These are phyloP conservation scores for Byssothecium circinans DNA, from an alignment of 2,329 filamentous ascomycete genomes.

Conservation along the genomic window DNA sequence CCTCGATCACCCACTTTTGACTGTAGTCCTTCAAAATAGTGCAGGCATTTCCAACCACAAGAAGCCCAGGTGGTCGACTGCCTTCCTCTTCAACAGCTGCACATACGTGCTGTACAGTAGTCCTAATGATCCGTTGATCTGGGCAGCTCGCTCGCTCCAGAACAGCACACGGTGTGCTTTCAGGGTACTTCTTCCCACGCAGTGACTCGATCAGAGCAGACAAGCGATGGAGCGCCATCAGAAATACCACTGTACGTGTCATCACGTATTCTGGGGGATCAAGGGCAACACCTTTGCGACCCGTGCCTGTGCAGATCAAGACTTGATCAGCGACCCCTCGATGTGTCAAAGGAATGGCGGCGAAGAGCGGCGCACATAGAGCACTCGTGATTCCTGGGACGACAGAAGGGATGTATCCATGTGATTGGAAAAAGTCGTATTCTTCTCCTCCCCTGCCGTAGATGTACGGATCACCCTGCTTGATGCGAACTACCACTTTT, in stretches of 20 bases:
- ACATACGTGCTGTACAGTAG: slow-evolving; percentile 76
- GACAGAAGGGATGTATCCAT: slow-evolving; percentile 71
- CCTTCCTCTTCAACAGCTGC: slow-evolving; percentile 86
- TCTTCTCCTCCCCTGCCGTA: slow-evolving; percentile 96
- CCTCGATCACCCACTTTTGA: slow-evolving; percentile 80
- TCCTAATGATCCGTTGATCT: slow-evolving; percentile 89
- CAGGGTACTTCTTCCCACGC: slow-evolving; percentile 63
- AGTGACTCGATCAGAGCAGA: slow-evolving; percentile 72
- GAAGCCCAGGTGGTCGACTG: slow-evolving; percentile 80
- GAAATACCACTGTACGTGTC: slow-evolving; percentile 82
- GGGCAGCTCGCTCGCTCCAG: slow-evolving; percentile 92
- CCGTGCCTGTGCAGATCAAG: slow-evolving; percentile 93
- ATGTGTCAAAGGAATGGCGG: slow-evolving; percentile 84
- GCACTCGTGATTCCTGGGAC: slow-evolving; percentile 90
- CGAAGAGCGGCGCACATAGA: slow-evolving; percentile 83
- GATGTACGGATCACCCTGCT: slow-evolving; percentile 95
- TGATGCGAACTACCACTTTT: slow-evolving; percentile 81
- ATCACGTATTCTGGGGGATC: slow-evolving; percentile 77
- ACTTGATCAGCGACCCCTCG: slow-evolving; percentile 89
- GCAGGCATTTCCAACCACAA: slow-evolving; percentile 84
- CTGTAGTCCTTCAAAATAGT: slow-evolving; percentile 68
- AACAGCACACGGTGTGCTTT: slow-evolving; percentile 82
- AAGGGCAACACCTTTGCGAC: slow-evolving; percentile 81
- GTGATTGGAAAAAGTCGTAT: slow-evolving; percentile 75
- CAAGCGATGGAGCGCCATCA: slow-evolving; percentile 93